These are phyloP conservation scores for Schizosaccharomyces japonicus DNA, from an alignment of 805 yeast species.

Conservation along the genomic window DNA sequence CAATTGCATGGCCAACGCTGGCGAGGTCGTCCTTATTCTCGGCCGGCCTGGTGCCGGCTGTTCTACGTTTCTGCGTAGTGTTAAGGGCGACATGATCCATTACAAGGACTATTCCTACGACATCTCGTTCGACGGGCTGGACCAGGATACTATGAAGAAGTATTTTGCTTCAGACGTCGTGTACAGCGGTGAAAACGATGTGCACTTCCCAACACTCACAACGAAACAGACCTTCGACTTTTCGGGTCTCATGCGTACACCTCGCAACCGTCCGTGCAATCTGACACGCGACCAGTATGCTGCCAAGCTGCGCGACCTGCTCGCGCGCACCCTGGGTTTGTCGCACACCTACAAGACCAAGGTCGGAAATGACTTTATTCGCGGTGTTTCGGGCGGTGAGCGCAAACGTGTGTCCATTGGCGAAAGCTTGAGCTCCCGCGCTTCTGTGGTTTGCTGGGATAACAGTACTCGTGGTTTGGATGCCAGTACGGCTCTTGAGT, in stretches of 20 bases:
- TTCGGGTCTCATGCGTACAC: conserved; percentile 48
- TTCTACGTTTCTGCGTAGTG: conserved; percentile 40
- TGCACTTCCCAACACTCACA: conserved; percentile 54
- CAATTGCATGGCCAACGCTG: conserved; percentile 35
- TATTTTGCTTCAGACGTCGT: conserved; percentile 28
- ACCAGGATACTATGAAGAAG: conserved; percentile 34
- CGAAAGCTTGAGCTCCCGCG: conserved; percentile 44
- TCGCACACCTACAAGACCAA: conserved; percentile 22
- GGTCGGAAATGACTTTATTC: conserved; percentile 24
- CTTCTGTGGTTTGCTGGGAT: conserved; percentile 48
- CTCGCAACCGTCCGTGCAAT: conserved; percentile 27
- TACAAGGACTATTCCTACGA: conserved; percentile 30
- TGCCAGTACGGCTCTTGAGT: conserved; percentile 62
- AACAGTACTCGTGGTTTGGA: conserved; percentile 73
- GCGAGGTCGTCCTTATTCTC: conserved; percentile 44
- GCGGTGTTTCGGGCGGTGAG: conserved; percentile 47
- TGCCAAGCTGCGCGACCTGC: conserved; percentile 60
- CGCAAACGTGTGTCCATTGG: conserved; percentile 66
- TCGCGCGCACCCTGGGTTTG: conserved; percentile 24
- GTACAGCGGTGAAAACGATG: conserved; percentile 28
- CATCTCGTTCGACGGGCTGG: conserved; percentile 36
- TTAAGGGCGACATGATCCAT: conserved; percentile 39
- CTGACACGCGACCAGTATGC: conserved; percentile 27
- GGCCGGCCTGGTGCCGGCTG: conserved; percentile 68
- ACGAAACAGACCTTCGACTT: conserved; percentile 50